These are phyloP conservation scores for Poronia punctata DNA, from an alignment of 495 filamentous ascomycete genomes.

Conservation along the genomic window DNA sequence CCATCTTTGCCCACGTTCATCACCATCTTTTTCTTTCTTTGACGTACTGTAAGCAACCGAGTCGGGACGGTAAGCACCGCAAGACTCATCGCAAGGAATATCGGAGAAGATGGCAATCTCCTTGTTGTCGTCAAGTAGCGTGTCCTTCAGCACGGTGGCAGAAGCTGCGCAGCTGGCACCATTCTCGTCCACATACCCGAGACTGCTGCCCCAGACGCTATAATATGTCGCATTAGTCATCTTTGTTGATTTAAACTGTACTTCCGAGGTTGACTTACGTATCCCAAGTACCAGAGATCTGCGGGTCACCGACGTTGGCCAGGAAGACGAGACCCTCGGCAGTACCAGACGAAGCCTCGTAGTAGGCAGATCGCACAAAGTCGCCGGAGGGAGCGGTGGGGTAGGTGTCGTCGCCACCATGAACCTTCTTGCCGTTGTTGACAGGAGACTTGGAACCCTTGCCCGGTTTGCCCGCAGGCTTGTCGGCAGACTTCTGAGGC, in stretches of 20 bases:
- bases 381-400: slow-evolving; percentile 16
- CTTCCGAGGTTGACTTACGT: slow-evolving; percentile 31
- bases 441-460: background rate
- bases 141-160: slow-evolving; percentile 45
- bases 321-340: slow-evolving; percentile 58
- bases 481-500: slow-evolving; percentile 1
- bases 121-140: slow-evolving; percentile 43
- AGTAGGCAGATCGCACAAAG: slow-evolving; percentile 47
- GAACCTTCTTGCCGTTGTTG: slow-evolving; percentile 8
- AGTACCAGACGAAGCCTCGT: slow-evolving; percentile 40
- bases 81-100: slow-evolving; percentile 46
- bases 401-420: no score
- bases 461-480: background rate
- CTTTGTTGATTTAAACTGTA: background rate
- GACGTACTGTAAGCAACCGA: slow-evolving; percentile 56
- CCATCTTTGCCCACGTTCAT: no score
- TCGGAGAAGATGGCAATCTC: slow-evolving; percentile 58
- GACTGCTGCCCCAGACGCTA: slow-evolving; percentile 54
- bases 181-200: slow-evolving; percentile 51
- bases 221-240: slow-evolving; percentile 1
- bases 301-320: slow-evolving; percentile 52
- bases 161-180: slow-evolving; percentile 41
- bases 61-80: slow-evolving; percentile 51
- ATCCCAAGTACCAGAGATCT: slow-evolving; percentile 51
- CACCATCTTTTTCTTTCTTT: no score